A percentile compares a stretch with the other conserved stretches of the same genome.
phyloP scores from a whole-genome alignment of 2,329 filamentous ascomycete genomes.

The Aspergillus sp. region DNA sequence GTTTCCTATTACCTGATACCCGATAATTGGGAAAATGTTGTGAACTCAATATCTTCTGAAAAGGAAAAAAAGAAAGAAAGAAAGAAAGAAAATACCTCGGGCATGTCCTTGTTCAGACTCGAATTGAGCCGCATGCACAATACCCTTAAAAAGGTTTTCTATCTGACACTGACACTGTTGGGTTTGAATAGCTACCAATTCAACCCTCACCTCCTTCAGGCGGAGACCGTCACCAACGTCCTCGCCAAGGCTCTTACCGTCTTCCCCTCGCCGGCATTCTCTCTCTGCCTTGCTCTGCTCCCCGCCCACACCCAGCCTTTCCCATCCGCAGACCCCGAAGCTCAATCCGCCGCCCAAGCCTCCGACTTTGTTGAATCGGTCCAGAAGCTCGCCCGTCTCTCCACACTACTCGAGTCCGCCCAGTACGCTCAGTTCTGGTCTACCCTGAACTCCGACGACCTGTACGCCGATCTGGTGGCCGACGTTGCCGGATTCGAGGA shows the following conservation, averaged over 20 bases:
- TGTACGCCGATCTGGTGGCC: conserved; percentile 91
- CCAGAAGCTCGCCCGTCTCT: conserved; percentile 77
- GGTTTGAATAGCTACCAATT: conserved; percentile 78
- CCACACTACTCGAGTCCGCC: conserved; percentile 81
- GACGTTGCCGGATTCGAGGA: conserved; percentile 96
- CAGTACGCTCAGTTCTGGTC: conserved; percentile 93
- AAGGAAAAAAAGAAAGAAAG: conserved; percentile 4
- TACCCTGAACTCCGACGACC: conserved; percentile 85
- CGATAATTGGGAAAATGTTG: conserved; percentile 53
- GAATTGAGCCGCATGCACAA: no score
- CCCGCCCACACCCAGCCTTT: conserved; percentile 72
- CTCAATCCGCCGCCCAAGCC: conserved; percentile 34
- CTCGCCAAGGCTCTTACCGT: conserved; percentile 96
- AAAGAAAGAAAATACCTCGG: no score
- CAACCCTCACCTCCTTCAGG: conserved; percentile 95
- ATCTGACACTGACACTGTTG: neutral
- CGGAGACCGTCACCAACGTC: conserved; percentile 97
- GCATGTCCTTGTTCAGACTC: no score
- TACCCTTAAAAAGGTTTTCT: neutral
- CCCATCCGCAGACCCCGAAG: conserved; percentile 44
- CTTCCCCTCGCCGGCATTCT: conserved; percentile 95
- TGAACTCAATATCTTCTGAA: conserved; percentile 73
- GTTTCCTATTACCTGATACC: conserved; percentile 98
- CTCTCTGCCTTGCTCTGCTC: conserved; percentile 87
- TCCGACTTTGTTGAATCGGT: conserved; percentile 75